phyloP scores from a whole-genome alignment of 2,329 filamentous ascomycete genomes.

The Pseudogymnoascus sp. region DNA sequence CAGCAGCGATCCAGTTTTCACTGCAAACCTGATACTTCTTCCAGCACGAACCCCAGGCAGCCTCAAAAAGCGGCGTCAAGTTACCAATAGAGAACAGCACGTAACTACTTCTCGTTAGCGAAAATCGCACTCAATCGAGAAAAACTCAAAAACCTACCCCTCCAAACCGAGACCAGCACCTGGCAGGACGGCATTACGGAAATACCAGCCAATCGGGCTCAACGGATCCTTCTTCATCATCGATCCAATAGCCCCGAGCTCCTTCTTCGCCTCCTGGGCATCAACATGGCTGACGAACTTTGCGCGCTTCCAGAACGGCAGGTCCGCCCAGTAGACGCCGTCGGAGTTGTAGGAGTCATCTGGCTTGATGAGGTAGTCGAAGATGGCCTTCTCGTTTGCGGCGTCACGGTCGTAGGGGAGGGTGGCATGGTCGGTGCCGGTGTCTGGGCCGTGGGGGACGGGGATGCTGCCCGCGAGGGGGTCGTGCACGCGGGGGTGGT shows the following conservation, averaged over 20 bases:
- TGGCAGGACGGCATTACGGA: slow-evolving; percentile 83
- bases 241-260: slow-evolving; percentile 58
- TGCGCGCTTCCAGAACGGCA: slow-evolving; percentile 62
- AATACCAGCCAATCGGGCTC: slow-evolving; percentile 76
- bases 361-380: slow-evolving; percentile 74
- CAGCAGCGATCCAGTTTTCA: slow-evolving; percentile 70
- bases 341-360: slow-evolving; percentile 79
- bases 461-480: slow-evolving; percentile 22
- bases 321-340: slow-evolving; percentile 88
- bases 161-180: slow-evolving; percentile 88
- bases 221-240: slow-evolving; percentile 87
- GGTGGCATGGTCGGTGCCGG: slow-evolving; percentile 22
- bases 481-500: slow-evolving; percentile 22
- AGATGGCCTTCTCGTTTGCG: slow-evolving; percentile 50
- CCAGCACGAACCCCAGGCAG: slow-evolving; percentile 77
- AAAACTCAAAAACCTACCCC: slow-evolving; percentile 42
- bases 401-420: slow-evolving; percentile 16
- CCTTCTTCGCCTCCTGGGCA: slow-evolving; percentile 58
- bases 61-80: slow-evolving; percentile 70
- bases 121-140: neutral
- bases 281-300: slow-evolving; percentile 72
- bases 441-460: slow-evolving; percentile 28
- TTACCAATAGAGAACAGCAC: slow-evolving; percentile 97
- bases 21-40: slow-evolving; percentile 56
- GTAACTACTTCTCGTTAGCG: slow-evolving; percentile 48